Base-by-base conservation (phyloP, 2,329 filamentous ascomycete species). In the Didymella exigua region DNA sequence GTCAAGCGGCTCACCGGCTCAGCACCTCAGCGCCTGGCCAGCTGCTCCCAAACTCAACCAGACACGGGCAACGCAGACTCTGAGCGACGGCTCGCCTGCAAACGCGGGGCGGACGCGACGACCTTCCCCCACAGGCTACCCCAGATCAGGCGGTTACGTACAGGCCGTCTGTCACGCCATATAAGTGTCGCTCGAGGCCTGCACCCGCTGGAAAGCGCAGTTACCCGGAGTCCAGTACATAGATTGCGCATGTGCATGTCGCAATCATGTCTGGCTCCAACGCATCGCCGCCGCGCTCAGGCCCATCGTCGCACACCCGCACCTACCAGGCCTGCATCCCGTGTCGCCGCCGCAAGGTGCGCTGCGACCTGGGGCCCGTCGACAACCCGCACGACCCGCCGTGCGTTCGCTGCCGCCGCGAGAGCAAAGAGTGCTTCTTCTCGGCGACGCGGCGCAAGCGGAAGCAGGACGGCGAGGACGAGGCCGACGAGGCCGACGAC, bases 341-440 rank as follows among this genome's bases (percentile, higher is more conserved):
- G 33, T 84, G 82, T 67, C 76, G 82, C 6, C 45, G 55, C 13
- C 36, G 55, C 23, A 58, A 58, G 41, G 55, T 58, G 24, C 55
- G 55, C 55, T 58, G 55, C 78, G 81, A 56, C 85, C 43, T 58
- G 43, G 82, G 85, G 61, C 75, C 85, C 42, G 93, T 98, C 72
- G 95, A 98, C 77, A 93, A 95, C 68, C 95, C 95, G 21, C 87
- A 93, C 76, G 91, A 96, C 67, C 93, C 93, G 50, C 95, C 95
- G 2, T 99, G 95, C 75, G 90, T 93, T 56, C 87, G 95, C 71
- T 99, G 95, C 75, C 89, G 92, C 48, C 88, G 95, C 64, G 95
- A 99, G 80, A 91, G 89, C 79, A 98, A 98, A 76, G 89, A 96
- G 69, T 99, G 95, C 80, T 96, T 89, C 82, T 99, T 99, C 81